Percentiles rank a stretch among this genome's conserved stretches.
Conservation (phyloP, 257 asterid genomes). For the Cordia subcordata region DNA sequence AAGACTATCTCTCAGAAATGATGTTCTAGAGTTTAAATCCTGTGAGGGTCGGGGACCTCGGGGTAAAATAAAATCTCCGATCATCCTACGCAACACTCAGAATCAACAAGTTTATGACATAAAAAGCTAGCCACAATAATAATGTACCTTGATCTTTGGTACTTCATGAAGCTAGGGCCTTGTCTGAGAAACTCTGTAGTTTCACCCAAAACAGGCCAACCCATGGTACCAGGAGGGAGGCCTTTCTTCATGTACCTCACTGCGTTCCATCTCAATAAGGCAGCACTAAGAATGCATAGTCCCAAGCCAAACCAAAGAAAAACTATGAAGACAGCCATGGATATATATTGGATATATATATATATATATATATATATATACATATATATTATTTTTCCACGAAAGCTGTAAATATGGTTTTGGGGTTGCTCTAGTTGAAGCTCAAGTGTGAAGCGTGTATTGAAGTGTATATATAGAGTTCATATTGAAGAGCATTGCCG, state of each 20-base stretch:
- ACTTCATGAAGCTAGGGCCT: constrained; percentile 90
- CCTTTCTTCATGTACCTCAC: constrained; percentile 74
- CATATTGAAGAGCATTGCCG: constrained; percentile 14
- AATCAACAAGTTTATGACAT: too few relatives aligned
- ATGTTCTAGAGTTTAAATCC: too few relatives aligned
- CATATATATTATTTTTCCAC: too few relatives aligned
- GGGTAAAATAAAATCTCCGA: too few relatives aligned
- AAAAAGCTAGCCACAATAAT: constrained; percentile 15
- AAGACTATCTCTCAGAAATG: too few relatives aligned
- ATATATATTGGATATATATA: too few relatives aligned
- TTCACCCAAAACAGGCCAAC: constrained; percentile 98
- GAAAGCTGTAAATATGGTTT: constrained; percentile 33
- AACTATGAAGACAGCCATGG: constrained; percentile 63
- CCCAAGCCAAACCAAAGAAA: constrained; percentile 52
- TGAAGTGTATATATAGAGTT: constrained; percentile 51
- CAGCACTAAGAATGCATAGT: constrained; percentile 59
- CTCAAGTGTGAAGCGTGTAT: constrained; percentile 57
- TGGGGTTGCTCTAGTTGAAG: constrained; percentile 48
- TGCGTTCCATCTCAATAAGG: constrained; percentile 86
- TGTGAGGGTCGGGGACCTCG: too few relatives aligned
- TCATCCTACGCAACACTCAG: too few relatives aligned
- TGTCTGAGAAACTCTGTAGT: constrained; percentile 92
- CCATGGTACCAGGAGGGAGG: constrained; percentile 98
- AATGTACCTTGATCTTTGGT: constrained; percentile 80
- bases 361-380: too few relatives aligned